phyloP scores from a whole-genome alignment of 2,329 filamentous ascomycete genomes.

The Colletotrichum orbiculare region DNA sequence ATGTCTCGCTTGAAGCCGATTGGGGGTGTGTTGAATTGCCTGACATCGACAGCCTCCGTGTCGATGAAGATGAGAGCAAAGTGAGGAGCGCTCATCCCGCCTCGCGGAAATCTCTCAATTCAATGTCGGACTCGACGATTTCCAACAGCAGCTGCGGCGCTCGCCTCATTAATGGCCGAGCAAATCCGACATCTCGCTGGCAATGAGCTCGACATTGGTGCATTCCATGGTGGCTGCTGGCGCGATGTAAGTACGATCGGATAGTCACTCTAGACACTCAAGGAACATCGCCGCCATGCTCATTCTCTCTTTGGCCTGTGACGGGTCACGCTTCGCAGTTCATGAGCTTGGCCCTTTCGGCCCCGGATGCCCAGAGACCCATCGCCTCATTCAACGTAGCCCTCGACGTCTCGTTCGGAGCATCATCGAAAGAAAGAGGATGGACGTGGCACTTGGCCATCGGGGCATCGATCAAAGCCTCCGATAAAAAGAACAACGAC shows the following conservation, averaged over 20 bases:
- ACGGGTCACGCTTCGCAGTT: too few relatives aligned
- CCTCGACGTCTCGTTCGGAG: conserved; percentile 17
- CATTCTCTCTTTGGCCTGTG: too few relatives aligned
- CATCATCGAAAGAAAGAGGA: conserved; percentile 24
- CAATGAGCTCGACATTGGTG: conserved; percentile 41
- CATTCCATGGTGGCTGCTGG: conserved; percentile 1
- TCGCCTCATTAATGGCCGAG: conserved; percentile 38
- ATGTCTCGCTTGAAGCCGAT: conserved; percentile 5
- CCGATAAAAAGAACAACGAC: too few relatives aligned
- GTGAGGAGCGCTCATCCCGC: background rate
- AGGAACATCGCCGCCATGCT: conserved; percentile 1
- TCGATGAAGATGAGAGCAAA: conserved; percentile 2
- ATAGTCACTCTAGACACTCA: conserved; percentile 12
- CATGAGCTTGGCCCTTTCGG: background rate
- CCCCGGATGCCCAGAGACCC: background rate
- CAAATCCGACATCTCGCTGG: conserved; percentile 45
- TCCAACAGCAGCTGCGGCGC: conserved; percentile 1
- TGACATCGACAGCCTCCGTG: background rate
- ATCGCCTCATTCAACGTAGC: conserved; percentile 9
- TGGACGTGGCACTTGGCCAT: conserved; percentile 40
- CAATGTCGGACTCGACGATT: background rate
- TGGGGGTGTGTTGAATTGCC: background rate
- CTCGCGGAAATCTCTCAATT: background rate
- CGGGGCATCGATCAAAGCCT: too few relatives aligned
- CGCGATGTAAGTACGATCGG: conserved; percentile 4